Evolutionary conservation across 208 protist species (phyloP).

Genomic region (Leishmania lainsoni): DNA sequence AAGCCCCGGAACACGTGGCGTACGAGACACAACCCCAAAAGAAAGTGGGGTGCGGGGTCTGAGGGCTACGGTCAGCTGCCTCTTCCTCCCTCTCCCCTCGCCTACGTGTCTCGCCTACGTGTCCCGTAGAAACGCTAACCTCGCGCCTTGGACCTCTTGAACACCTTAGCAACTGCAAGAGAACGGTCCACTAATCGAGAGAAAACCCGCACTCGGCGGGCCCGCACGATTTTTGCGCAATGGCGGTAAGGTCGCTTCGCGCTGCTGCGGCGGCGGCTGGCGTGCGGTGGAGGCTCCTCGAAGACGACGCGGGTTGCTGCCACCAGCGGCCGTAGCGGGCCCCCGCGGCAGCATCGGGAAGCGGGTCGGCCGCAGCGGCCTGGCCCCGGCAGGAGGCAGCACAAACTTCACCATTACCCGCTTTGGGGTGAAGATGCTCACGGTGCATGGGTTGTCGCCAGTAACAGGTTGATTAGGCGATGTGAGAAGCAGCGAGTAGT

Average conservation of each 20-base stretch:
- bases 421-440: constrained; percentile 75
- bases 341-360: constrained; percentile 50
- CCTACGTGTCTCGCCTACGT: not conserved
- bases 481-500: constrained; percentile 62
- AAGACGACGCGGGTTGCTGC: not conserved
- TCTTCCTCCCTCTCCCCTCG: not conserved
- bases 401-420: constrained; percentile 61
- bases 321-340: not conserved
- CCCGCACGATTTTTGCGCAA: constrained; percentile 12
- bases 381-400: constrained; percentile 37
- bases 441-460: constrained; percentile 59
- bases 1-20: not conserved
- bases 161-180: constrained; percentile 1
- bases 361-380: constrained; percentile 50
- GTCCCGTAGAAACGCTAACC: not conserved
- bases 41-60: not conserved
- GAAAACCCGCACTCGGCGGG: not conserved
- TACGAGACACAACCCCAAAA: not conserved
- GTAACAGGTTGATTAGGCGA: constrained; percentile 43
- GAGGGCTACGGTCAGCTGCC: not conserved
- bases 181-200: not conserved
- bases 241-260: constrained; percentile 11
- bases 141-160: not conserved
- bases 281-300: constrained; percentile 7
- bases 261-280: constrained; percentile 2